These are phyloP conservation scores for Gossypium stocksii DNA, from an alignment of 345 rosid genomes.

Conservation along the genomic window DNA sequence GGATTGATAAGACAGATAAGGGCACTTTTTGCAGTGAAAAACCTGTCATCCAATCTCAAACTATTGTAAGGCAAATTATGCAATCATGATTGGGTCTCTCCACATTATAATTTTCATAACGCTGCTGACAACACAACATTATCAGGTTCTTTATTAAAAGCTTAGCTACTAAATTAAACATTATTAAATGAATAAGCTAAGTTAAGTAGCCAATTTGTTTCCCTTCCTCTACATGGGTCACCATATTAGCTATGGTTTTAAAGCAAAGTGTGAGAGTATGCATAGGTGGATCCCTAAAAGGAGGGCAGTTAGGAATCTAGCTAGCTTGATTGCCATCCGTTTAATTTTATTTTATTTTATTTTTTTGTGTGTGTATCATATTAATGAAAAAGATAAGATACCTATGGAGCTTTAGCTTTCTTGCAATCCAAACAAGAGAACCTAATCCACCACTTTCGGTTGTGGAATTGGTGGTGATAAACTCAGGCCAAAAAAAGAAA, in stretches of 20 bases:
- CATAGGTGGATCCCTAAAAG: neutral
- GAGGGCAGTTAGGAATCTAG: neutral
- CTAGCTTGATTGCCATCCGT: constrained; percentile 3
- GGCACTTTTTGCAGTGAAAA: neutral
- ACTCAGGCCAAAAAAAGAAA: constrained; percentile 8
- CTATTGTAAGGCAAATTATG: neutral
- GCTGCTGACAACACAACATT: neutral
- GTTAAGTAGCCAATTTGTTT: neutral
- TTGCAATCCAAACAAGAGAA: constrained; percentile 26
- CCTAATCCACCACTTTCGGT: constrained; percentile 37
- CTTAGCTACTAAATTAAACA: neutral
- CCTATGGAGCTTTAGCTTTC: constrained; percentile 19
- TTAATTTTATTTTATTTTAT: neutral
- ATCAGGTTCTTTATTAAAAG: neutral
- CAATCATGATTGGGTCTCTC: neutral
- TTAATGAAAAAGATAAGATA: constrained; percentile 7
- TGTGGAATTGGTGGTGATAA: constrained; percentile 15
- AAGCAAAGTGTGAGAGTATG: neutral
- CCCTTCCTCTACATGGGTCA: constrained; percentile 1
- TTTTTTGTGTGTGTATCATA: neutral
- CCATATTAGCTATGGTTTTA: neutral
- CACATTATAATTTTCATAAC: neutral
- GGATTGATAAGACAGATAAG: neutral
- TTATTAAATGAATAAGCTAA: constrained; percentile 1
- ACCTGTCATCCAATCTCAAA: neutral